phyloP scores from a whole-genome alignment of 192 early-diverging fungal genomes.

The Oehlia diaphana region DNA sequence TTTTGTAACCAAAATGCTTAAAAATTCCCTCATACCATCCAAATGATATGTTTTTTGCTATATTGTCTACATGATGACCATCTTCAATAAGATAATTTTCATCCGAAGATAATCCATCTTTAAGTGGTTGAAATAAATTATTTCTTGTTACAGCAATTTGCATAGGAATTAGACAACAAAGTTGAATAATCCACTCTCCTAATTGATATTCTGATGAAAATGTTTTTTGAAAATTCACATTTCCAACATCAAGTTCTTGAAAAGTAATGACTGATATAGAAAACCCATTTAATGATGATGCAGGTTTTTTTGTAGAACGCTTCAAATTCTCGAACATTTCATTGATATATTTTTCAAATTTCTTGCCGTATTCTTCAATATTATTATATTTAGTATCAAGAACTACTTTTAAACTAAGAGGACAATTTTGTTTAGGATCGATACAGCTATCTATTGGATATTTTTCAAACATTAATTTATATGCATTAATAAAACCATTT shows the following conservation, averaged over 20 bases:
- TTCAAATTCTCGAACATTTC: background rate
- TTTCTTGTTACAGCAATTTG: conserved; percentile 19
- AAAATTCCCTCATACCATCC: conserved; percentile 8
- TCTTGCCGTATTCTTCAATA: background rate
- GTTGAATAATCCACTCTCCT: conserved; percentile 3
- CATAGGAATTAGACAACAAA: conserved; percentile 13
- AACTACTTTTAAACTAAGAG: background rate
- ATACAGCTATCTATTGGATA: conserved; percentile 7
- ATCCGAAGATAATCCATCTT: background rate
- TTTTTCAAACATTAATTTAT: conserved; percentile 18
- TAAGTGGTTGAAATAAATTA: background rate
- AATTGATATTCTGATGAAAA: background rate
- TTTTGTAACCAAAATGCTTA: background rate
- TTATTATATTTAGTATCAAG: background rate
- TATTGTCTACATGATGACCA: background rate
- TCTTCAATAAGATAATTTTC: background rate
- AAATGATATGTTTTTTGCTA: background rate
- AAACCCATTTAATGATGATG: background rate
- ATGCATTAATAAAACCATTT: conserved; percentile 7
- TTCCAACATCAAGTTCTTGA: background rate
- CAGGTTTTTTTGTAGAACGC: background rate
- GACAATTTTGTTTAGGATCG: background rate
- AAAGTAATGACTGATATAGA: background rate
- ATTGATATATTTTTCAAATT: background rate
- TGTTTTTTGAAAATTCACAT: background rate